Percentiles rank a stretch among this genome's conserved stretches.
These are phyloP conservation scores for Naumovozyma castellii DNA, from an alignment of 805 yeast genomes.

Conservation along the genomic window DNA sequence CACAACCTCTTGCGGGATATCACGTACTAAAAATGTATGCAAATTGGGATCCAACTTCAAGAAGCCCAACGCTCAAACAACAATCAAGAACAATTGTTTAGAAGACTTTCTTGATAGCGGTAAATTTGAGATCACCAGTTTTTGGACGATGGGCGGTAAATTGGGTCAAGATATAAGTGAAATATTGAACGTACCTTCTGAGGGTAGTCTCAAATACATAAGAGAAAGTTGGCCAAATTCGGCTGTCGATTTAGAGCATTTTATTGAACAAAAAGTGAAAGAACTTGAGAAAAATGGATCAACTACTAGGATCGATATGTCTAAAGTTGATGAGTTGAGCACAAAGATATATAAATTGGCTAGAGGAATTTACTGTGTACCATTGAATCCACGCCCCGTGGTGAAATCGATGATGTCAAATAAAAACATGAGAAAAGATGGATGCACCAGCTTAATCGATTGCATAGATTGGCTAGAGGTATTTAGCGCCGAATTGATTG, in stretches of 20 bases:
- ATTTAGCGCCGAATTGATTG: conserved; percentile 67
- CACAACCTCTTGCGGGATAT: conserved; percentile 85
- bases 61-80: conserved; percentile 83
- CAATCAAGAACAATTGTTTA: conserved; percentile 44
- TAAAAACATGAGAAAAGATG: conserved; percentile 59
- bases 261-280: conserved; percentile 10
- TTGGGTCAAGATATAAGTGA: conserved; percentile 51
- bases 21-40: conserved; percentile 65
- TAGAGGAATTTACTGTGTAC: conserved; percentile 51
- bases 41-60: conserved; percentile 78
- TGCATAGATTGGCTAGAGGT: conserved; percentile 73
- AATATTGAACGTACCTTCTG: conserved; percentile 44
- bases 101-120: conserved; percentile 41
- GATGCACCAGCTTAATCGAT: conserved; percentile 46
- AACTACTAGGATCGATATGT: conserved; percentile 21
- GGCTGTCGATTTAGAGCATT: conserved; percentile 28
- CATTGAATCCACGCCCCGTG: conserved; percentile 48
- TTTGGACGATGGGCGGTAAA: conserved; percentile 90
- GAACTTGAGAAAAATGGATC: conserved; percentile 2
- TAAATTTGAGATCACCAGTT: conserved; percentile 56
- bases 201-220: conserved; percentile 40
- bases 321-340: conserved; percentile 42
- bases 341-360: conserved; percentile 49
- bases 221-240: conserved; percentile 38
- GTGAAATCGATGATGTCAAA: conserved; percentile 83